Evolutionary conservation across 805 yeast genomes (phyloP), one percentile per base, ranked within the genome.

Genomic region (Tetrapisispora taiwanensis): DNA sequence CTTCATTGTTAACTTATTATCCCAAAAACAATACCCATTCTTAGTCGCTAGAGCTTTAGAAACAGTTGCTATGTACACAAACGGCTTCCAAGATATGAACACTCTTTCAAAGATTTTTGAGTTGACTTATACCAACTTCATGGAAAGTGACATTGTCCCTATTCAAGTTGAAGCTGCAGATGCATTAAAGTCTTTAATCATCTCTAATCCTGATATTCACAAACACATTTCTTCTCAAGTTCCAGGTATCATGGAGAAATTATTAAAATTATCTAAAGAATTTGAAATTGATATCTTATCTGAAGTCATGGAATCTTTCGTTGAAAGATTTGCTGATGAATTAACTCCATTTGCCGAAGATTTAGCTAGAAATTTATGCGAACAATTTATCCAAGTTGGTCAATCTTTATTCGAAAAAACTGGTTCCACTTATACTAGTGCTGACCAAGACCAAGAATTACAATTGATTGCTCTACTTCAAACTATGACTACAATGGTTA

Each of bases 261-360:
- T 92, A 45, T 69, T 92, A 52, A 78, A 76, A 32, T 65, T 92
- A 35, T 81, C 95, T 7, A 81, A 84, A 58, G 76, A 78, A 44
- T 80, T 87, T 53, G 98, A 92, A 56, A 75, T 82, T 49, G 98
- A 94, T 56, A 75, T 86, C 31, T 71, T 92, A 19, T 76, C 94
- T 7, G 83, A 79, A 40, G 95, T 90, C n/a, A 87, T 92, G 81
- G 97, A 92, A 66, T 88, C 87, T 45, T 86, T 92, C 60, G 96
- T 92, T 30, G 95, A 88, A 56, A 74, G 76, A 48, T 94, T 85
- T 63, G 75, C 95, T 1, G 82, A 77, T 45, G 94, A 90, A 63
- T 71, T 92, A 49, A 86, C 88, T 41, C 97, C 97, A 17, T 90
- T 85, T 65, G 90, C 95, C 7, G 65, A 72, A 20, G 81, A 82